phyloP scores from a whole-genome alignment of 2,329 filamentous ascomycete species.

The Nectriaceae sp. region DNA sequence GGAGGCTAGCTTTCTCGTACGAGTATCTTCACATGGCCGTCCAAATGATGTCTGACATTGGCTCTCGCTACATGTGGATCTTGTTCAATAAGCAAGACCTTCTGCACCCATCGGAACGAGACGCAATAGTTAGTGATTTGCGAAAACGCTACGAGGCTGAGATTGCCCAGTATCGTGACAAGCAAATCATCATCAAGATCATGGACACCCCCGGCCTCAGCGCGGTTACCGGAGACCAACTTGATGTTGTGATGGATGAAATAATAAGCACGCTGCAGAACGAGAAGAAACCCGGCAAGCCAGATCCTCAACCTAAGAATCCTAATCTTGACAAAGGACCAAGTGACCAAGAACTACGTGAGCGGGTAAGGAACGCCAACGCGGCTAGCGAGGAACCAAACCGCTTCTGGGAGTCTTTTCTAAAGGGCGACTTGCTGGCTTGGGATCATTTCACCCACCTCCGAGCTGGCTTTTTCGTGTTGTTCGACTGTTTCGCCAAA shows the following conservation, averaged over 20 bases:
- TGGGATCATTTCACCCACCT: conserved; percentile 39
- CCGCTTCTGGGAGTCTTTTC: conserved; percentile 31
- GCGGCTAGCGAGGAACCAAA: conserved; percentile 7
- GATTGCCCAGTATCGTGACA: conserved; percentile 8
- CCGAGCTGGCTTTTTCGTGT: conserved; percentile 33
- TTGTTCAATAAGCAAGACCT: conserved; percentile 36
- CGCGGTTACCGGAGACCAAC: conserved; percentile 13
- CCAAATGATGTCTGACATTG: conserved; percentile 18
- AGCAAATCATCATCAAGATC: conserved; percentile 20
- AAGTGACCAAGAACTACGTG: conserved; percentile 15
- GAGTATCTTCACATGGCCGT: conserved; percentile 28
- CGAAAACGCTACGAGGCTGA: conserved; percentile 14
- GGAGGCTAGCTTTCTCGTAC: conserved; percentile 27
- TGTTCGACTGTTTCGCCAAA: conserved; percentile 28
- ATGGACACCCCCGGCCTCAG: conserved; percentile 27
- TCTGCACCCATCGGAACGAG: conserved; percentile 17
- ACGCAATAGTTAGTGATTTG: conserved; percentile 14
- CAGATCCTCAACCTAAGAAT: conserved; percentile 2
- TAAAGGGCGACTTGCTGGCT: conserved; percentile 24
- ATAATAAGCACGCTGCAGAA: conserved; percentile 16
- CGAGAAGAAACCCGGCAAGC: background rate
- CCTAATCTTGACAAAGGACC: conserved; percentile 12
- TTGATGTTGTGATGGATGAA: conserved; percentile 15
- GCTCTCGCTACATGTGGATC: conserved; percentile 29
- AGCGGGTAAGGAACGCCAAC: conserved; percentile 10